Base-by-base conservation (phyloP, 495 filamentous ascomycete genomes). In the Penicillium flavigenum region DNA sequence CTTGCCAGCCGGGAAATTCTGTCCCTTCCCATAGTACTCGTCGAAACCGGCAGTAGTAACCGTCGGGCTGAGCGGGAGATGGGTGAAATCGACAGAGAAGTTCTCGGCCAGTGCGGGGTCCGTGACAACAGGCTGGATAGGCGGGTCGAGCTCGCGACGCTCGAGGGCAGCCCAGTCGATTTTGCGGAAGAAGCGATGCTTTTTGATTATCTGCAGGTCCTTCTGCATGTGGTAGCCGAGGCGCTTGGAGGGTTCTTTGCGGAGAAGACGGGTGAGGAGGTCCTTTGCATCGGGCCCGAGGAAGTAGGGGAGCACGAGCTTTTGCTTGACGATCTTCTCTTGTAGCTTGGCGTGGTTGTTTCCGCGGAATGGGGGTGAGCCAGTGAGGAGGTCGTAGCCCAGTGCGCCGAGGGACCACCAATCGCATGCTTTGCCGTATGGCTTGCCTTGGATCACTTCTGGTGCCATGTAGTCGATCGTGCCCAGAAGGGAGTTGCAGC, bases 391-490 rank as follows among this genome's bases (percentile, higher is more conserved):
- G 70, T 98, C 94, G 69, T 85, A 93, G 45, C 90, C 91, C 36
- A 98, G 78, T 19, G 92, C 91, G 24, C 95, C 94, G 31, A 98
- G 86, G 5, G 92, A 95, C 94, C 94, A 98, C 92, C 92, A 98
- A 77, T 98, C 94, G 36, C 96, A 95, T 16, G 90, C 86, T 69
- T 90, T 91, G 69, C 91, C 92, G 71, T 98, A 98, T 0, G 75
- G 69, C 58, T 88, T 83, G 57, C 90, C 90, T 43, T 80, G 80
- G 62, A 98, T 85, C 38, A 98, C 88, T 75, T 98, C 94, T 4
- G 94, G 94, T 0, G 94, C 94, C 95, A 98, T 98, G 82, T 98
- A 98, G 63, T 97, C 94, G 61, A 96, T 84, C 2, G 94, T 98
- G 57, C 94, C 94, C 12, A 96, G 87, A 34, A 72, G 73, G 39